phyloP scores from a whole-genome alignment of 257 asterid genomes.

The Forsythia viridissima region DNA sequence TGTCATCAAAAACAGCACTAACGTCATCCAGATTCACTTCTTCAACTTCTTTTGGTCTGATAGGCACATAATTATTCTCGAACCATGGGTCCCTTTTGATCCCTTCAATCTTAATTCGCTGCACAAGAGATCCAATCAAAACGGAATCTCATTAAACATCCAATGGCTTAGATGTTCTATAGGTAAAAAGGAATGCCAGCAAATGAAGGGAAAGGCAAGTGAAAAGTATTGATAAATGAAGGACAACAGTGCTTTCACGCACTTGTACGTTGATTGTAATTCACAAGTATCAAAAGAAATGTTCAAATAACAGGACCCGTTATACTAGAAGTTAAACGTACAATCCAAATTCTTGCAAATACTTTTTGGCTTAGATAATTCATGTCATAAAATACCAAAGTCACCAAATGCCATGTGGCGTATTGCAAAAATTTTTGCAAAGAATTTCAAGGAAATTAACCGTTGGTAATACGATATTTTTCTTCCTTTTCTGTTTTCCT shows the following conservation, averaged over 20 bases:
- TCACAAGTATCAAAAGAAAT: neutral
- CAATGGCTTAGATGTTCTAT: neutral
- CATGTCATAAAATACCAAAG: neutral
- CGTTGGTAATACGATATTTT: neutral
- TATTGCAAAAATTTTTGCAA: neutral
- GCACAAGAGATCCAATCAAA: conserved; percentile 36
- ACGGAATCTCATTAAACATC: conserved; percentile 21
- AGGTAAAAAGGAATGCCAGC: conserved; percentile 12
- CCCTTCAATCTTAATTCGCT: conserved; percentile 81
- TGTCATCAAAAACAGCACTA: conserved; percentile 83
- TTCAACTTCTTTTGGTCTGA: conserved; percentile 67
- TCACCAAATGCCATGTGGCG: neutral
- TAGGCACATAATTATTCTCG: conserved; percentile 60
- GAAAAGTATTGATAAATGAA: neutral
- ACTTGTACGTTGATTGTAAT: neutral
- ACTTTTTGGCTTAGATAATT: neutral
- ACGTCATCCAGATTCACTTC: conserved; percentile 86
- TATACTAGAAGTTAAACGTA: neutral
- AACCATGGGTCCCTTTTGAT: conserved; percentile 83
- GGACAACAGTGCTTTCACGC: neutral
- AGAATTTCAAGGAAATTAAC: neutral
- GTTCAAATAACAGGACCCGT: neutral
- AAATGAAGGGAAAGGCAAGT: neutral
- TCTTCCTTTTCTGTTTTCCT: neutral
- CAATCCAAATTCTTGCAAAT: neutral